These are phyloP conservation scores for Russula griseocarnosa DNA, from an alignment of 768 basidiomycete species.

Conservation along the genomic window DNA sequence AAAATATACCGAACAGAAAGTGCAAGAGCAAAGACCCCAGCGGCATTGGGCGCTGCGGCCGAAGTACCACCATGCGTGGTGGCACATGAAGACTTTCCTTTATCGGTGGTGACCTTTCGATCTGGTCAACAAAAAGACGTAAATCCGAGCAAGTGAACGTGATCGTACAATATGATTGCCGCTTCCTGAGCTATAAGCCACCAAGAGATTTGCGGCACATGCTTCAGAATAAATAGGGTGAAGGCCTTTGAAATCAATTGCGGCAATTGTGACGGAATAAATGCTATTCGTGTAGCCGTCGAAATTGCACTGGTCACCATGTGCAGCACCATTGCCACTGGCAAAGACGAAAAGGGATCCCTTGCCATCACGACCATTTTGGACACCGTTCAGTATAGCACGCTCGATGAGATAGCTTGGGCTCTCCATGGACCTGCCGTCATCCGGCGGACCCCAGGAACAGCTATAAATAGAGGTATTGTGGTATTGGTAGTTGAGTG, in stretches of 20 bases:
- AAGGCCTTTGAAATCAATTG: constrained; percentile 86
- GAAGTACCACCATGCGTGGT: constrained; percentile 91
- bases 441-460: constrained; percentile 97
- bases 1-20: constrained; percentile 70
- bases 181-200: constrained; percentile 92
- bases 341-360: constrained; percentile 97
- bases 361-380: constrained; percentile 82
- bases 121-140: constrained; percentile 25
- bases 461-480: constrained; percentile 92
- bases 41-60: constrained; percentile 95
- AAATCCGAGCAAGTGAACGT: constrained; percentile 7
- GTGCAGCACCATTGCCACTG: constrained; percentile 89
- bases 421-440: constrained; percentile 91
- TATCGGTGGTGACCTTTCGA: constrained; percentile 86
- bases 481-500: constrained; percentile 91
- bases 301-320: constrained; percentile 97
- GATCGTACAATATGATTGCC: constrained; percentile 85
- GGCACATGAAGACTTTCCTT: constrained; percentile 79
- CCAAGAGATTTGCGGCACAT: constrained; percentile 97
- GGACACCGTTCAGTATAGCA: constrained; percentile 89
- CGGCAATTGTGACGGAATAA: constrained; percentile 93
- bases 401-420: constrained; percentile 89
- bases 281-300: constrained; percentile 99
- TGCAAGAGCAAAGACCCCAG: constrained; percentile 88
- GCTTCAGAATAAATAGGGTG: constrained; percentile 97